These are phyloP conservation scores for Boeremia lycopersici DNA, from an alignment of 2,329 filamentous ascomycete genomes.

Conservation along the genomic window DNA sequence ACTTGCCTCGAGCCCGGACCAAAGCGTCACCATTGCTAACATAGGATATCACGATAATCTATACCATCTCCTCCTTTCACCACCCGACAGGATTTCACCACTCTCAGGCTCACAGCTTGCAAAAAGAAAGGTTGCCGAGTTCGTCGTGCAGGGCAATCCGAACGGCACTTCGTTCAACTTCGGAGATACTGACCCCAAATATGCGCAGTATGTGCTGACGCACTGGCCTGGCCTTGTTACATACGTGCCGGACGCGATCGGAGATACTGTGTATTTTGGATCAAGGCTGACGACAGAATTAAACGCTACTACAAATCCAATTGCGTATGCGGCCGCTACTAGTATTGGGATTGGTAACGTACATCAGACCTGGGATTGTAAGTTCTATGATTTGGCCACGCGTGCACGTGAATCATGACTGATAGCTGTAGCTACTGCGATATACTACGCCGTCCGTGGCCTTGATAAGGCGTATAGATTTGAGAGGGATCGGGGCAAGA, in stretches of 20 bases:
- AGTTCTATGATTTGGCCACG: neutral
- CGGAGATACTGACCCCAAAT: neutral
- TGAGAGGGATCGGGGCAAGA: neutral
- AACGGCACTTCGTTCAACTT: slow-evolving; percentile 6
- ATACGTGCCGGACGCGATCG: slow-evolving; percentile 2
- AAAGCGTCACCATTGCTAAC: slow-evolving; percentile 1
- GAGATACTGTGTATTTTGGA: neutral
- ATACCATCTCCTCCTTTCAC: slow-evolving; percentile 1
- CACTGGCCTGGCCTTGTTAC: slow-evolving; percentile 5
- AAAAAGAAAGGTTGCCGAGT: slow-evolving; percentile 1
- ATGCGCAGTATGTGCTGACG: slow-evolving; percentile 3
- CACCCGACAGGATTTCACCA: neutral
- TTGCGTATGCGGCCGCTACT: slow-evolving; percentile 2
- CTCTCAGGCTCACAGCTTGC: neutral
- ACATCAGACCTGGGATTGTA: slow-evolving; percentile 7
- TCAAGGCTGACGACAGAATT: slow-evolving; percentile 4
- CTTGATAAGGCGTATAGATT: neutral
- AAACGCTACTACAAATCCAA: neutral
- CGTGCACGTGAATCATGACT: neutral
- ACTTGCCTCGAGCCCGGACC: neutral
- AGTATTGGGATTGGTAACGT: slow-evolving; percentile 5
- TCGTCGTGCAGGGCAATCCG: slow-evolving; percentile 4
- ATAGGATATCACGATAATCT: slow-evolving; percentile 8
- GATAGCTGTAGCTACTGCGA: neutral
- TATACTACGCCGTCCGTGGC: slow-evolving; percentile 5